phyloP scores from a whole-genome alignment of 169 alveolate genomes.

The Neospora caninum region DNA sequence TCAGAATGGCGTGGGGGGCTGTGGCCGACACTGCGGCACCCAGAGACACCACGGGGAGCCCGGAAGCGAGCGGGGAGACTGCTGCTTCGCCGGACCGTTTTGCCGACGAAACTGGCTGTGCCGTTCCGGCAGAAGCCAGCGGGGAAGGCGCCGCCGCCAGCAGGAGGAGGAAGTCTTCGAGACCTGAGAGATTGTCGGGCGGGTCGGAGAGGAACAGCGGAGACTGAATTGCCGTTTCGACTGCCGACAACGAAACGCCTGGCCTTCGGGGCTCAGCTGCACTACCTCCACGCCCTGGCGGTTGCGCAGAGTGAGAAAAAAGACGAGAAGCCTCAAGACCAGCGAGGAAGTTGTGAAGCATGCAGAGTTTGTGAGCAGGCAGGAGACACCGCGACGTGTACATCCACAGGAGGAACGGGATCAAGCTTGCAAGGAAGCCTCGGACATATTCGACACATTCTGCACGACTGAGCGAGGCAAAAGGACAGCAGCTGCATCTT shows the following conservation, averaged over 20 bases:
- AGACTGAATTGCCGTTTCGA: not conserved
- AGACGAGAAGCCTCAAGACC: not conserved
- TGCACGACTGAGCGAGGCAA: not conserved
- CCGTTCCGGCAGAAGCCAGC: not conserved
- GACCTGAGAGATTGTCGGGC: not conserved
- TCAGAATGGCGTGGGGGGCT: not conserved
- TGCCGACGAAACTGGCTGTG: not conserved
- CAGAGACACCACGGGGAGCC: not conserved
- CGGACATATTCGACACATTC: slow-evolving; percentile 52
- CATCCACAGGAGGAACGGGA: slow-evolving; percentile 52
- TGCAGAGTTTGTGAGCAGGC: slow-evolving; percentile 34
- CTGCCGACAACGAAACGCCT: not conserved
- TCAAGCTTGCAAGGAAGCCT: slow-evolving; percentile 36
- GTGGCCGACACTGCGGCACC: not conserved
- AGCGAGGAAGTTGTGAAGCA: slow-evolving; percentile 36
- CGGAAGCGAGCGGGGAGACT: not conserved
- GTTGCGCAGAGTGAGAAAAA: not conserved
- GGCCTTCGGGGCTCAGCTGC: not conserved
- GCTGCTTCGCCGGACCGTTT: not conserved
- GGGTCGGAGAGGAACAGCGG: not conserved
- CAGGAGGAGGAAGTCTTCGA: not conserved
- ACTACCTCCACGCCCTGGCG: not conserved
- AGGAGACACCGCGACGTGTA: slow-evolving; percentile 43
- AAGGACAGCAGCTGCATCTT: not conserved
- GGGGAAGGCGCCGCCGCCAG: slow-evolving; percentile 21